phyloP scores from a whole-genome alignment of 176 grass and related monocot species.

The Avena insularis region DNA sequence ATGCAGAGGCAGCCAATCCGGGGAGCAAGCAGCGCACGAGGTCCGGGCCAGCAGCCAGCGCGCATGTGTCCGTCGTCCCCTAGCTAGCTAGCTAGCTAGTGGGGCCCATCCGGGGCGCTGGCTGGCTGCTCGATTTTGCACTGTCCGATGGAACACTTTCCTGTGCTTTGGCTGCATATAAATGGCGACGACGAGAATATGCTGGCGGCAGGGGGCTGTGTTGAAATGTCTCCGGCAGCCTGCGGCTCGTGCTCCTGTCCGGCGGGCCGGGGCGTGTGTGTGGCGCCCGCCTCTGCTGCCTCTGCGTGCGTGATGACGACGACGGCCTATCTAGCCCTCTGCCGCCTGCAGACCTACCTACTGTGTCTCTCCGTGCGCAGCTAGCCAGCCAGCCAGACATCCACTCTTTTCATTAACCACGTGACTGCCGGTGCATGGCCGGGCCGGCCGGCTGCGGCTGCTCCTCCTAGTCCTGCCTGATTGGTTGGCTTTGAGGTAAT shows the following conservation, averaged over 20 bases:
- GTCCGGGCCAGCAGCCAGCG: too few relatives aligned
- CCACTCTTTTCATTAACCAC: not conserved
- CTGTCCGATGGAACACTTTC: too few relatives aligned
- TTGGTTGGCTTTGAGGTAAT: not conserved
- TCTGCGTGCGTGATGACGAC: conserved; percentile 2
- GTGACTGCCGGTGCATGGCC: not conserved
- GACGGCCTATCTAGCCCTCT: not conserved
- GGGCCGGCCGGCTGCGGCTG: not conserved
- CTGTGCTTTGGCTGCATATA: too few relatives aligned
- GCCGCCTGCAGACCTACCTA: not conserved
- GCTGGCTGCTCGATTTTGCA: too few relatives aligned
- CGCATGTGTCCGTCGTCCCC: too few relatives aligned
- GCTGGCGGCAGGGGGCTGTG: not conserved
- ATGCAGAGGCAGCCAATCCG: too few relatives aligned
- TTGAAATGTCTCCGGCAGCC: conserved; percentile 4
- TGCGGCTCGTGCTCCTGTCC: not conserved
- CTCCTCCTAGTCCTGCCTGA: not conserved
- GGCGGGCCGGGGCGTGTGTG: not conserved
- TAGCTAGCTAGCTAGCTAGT: too few relatives aligned
- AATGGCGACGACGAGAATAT: not conserved
- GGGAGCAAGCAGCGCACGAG: too few relatives aligned
- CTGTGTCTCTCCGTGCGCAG: not conserved
- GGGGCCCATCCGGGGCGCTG: too few relatives aligned
- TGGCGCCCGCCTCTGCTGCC: not conserved
- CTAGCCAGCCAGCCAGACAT: not conserved